phyloP scores from a whole-genome alignment of 495 filamentous ascomycete genomes.

The Cercophora sp. region DNA sequence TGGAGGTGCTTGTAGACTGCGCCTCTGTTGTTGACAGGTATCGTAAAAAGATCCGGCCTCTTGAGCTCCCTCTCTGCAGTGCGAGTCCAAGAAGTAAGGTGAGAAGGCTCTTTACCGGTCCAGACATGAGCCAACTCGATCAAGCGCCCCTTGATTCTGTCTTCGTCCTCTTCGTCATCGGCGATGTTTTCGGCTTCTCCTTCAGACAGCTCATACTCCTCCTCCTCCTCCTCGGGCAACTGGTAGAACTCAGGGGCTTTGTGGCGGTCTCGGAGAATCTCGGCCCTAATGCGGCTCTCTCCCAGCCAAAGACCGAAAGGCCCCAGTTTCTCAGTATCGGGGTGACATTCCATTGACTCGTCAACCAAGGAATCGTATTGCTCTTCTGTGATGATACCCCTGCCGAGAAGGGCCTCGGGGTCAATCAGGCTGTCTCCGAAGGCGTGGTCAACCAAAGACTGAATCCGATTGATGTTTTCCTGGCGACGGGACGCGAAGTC shows the following conservation, averaged over 20 bases:
- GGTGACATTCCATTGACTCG: slow-evolving; percentile 49
- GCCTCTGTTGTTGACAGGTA: slow-evolving; percentile 30
- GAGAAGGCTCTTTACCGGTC: slow-evolving; percentile 29
- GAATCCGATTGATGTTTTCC: slow-evolving; percentile 32
- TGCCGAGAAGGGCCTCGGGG: slow-evolving; percentile 40
- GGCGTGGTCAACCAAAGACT: slow-evolving; percentile 45
- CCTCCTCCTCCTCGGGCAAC: slow-evolving; percentile 23
- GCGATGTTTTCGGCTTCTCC: slow-evolving; percentile 34
- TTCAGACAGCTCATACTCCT: slow-evolving; percentile 35
- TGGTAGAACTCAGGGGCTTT: no score
- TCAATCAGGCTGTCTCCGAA: slow-evolving; percentile 49
- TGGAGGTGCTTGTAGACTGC: slow-evolving; percentile 41
- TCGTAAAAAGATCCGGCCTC: slow-evolving; percentile 28
- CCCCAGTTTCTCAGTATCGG: slow-evolving; percentile 32
- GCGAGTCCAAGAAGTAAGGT: slow-evolving; percentile 10
- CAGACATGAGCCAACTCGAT: slow-evolving; percentile 33
- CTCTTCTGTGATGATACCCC: slow-evolving; percentile 53
- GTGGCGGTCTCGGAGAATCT: slow-evolving; percentile 14
- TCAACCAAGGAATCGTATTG: slow-evolving; percentile 62
- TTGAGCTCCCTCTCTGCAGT: slow-evolving; percentile 12
- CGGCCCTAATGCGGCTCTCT: slow-evolving; percentile 33
- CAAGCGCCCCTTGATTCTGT: slow-evolving; percentile 30
- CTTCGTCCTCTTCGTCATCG: slow-evolving; percentile 38
- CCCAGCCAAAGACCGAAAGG: slow-evolving; percentile 63
- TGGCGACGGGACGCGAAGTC: slow-evolving; percentile 22